Conservation (phyloP, 805 yeast genomes). For the Myxozyma mucilagina region DNA sequence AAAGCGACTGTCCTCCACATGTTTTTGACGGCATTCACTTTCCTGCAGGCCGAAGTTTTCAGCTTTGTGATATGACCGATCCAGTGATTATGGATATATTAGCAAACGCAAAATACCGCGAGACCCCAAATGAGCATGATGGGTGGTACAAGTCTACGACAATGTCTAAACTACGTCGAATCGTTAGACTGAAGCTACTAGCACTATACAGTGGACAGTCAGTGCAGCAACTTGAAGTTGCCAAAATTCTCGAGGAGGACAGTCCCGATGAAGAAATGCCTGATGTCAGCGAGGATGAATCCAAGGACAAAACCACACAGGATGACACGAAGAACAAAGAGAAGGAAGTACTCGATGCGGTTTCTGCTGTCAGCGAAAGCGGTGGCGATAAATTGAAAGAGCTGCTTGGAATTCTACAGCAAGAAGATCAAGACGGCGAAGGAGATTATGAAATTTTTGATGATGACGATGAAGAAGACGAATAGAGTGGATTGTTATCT, state of each 20-base stretch:
- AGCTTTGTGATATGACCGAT: conserved; percentile 75
- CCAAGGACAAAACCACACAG: not conserved
- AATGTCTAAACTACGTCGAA: conserved; percentile 62
- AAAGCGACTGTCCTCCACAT: conserved; percentile 42
- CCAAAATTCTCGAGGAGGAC: conserved; percentile 25
- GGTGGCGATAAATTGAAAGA: conserved; percentile 21
- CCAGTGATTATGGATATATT: conserved; percentile 55
- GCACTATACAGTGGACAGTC: conserved; percentile 42
- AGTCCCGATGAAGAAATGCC: conserved; percentile 17
- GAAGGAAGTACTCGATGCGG: conserved; percentile 7
- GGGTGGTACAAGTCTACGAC: conserved; percentile 79
- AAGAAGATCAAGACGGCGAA: conserved; percentile 14
- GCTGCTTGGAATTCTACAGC: conserved; percentile 25
- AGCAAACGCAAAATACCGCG: conserved; percentile 43
- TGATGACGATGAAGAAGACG: conserved; percentile 17
- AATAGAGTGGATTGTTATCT: not conserved
- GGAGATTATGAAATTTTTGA: conserved; percentile 30
- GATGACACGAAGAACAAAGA: not conserved
- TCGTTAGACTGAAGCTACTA: conserved; percentile 70
- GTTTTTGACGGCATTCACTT: conserved; percentile 69
- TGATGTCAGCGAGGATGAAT: not conserved
- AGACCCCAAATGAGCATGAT: conserved; percentile 56
- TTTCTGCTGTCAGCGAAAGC: conserved; percentile 18
- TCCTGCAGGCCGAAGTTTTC: conserved; percentile 72
- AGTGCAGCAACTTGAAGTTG: conserved; percentile 23